These are phyloP conservation scores for Perkinsus olseni DNA, from an alignment of 169 alveolate genomes.

Conservation along the genomic window DNA sequence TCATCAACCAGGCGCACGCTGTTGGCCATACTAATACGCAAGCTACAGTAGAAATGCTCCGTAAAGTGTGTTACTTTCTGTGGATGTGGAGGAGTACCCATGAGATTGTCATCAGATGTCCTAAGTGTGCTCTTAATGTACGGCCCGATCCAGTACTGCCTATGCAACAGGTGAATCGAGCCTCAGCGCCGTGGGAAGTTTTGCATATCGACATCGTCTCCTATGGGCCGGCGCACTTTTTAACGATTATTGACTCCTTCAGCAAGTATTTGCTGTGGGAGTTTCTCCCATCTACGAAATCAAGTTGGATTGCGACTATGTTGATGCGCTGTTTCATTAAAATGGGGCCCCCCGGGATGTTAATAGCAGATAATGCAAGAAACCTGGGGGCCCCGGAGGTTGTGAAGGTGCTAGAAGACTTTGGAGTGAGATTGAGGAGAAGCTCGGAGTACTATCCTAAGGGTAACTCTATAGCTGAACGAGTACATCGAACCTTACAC, in stretches of 20 bases:
- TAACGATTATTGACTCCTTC: neutral
- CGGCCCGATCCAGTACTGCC: neutral
- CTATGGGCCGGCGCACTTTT: neutral
- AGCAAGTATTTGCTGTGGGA: neutral
- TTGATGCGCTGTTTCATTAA: neutral
- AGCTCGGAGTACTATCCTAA: neutral
- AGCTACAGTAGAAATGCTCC: neutral
- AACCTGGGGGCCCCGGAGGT: neutral
- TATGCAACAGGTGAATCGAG: neutral
- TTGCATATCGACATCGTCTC: neutral
- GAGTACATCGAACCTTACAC: neutral
- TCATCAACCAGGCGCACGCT: neutral
- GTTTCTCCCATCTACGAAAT: neutral
- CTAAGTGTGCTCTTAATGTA: neutral
- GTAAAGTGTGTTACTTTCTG: neutral
- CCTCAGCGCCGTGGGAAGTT: neutral
- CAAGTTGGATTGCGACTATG: neutral
- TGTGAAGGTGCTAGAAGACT: neutral
- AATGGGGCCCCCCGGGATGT: neutral
- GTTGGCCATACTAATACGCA: neutral
- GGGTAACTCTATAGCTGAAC: neutral
- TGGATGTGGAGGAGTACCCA: neutral
- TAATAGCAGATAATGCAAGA: neutral
- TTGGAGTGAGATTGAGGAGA: neutral
- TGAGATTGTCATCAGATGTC: neutral